phyloP scores from a whole-genome alignment of 306 rosid species.

The Gastrolobium villosum region DNA sequence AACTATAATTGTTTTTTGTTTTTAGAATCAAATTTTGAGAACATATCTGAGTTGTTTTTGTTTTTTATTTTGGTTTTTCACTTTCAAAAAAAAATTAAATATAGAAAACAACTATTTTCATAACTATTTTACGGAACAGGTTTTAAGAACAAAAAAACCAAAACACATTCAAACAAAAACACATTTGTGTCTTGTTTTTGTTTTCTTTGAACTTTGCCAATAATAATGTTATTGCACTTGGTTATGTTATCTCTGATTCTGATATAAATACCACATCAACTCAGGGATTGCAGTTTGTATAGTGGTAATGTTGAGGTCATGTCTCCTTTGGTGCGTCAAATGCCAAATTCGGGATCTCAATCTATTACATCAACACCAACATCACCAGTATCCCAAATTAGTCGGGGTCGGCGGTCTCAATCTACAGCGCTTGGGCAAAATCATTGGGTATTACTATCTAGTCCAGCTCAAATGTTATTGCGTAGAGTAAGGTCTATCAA shows the following conservation, averaged over 20 bases:
- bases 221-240: constrained; percentile 13
- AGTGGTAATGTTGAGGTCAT: constrained; percentile 49
- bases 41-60: too few species aligned
- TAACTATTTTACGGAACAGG: too few species aligned
- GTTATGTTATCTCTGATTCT: constrained; percentile 40
- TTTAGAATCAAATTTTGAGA: too few species aligned
- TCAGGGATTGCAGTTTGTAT: constrained; percentile 59
- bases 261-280: constrained; percentile 42
- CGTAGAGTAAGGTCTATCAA: constrained; percentile 58
- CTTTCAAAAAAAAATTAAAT: too few species aligned
- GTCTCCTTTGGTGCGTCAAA: constrained; percentile 52
- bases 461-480: constrained; percentile 56
- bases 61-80: too few species aligned
- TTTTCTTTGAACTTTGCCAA: constrained; percentile 1
- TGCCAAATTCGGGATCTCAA: constrained; percentile 39
- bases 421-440: constrained; percentile 48
- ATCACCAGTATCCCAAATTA: too few species aligned
- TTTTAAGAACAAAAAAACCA: too few species aligned
- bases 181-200: constrained; percentile 28
- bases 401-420: constrained; percentile 46
- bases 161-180: too few species aligned
- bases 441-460: constrained; percentile 35
- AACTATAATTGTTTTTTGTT: too few species aligned
- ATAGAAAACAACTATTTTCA: too few species aligned
- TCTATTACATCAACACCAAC: too few species aligned